Base-by-base conservation (phyloP, 2,329 filamentous ascomycete genomes). In the Venturiaceae sp. region DNA sequence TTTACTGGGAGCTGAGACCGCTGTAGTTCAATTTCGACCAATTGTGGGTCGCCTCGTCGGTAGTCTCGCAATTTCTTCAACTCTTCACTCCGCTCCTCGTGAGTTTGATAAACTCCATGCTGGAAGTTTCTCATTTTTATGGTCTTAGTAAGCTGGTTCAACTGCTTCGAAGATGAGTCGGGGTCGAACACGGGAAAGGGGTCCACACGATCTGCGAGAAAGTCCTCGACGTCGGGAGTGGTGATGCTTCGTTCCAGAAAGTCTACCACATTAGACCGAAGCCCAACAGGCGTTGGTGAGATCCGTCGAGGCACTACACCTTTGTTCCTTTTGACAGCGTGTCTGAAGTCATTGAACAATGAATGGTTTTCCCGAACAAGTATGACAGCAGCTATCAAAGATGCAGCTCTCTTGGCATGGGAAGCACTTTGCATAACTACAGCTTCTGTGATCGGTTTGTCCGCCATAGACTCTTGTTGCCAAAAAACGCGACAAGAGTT, bases 1-100 rank as follows among this genome's bases (percentile, higher is more conserved):
- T 70, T 74, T 67, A 78, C 74, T 9, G 75, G 76, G 26, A 79
- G 63, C 26, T 46, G 23, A 30, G 21, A 4, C 66, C 64, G 47
- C 9, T 39, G 44, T 4, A 67, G 66, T 58, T 68, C 70, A 53
- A 71, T 70, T 16, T 60, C 60, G 36, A 68, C 68, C 14, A 68
- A 53, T 6, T 60, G 50, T 23, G 61, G 58, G 9, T 65, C 57
- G 8, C 39, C 37, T 1, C 60, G 55, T 50, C 67, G 63, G 5
- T 54, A 46, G 14, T 63, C 60, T 41, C 65, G 65, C 28, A 46
- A 57, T n/a, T 58, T 52, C 19, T 63, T 62, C 7, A 58, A 58
- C 11, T 61, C 53, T 14, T 60, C 53, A 62, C 21, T 57, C 14
- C 30, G 55, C 46, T 58, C 58, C 63, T 19, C 58, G 52, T 34